Conservation (phyloP, 768 basidiomycete species). For the Ephemerocybe angulata region DNA sequence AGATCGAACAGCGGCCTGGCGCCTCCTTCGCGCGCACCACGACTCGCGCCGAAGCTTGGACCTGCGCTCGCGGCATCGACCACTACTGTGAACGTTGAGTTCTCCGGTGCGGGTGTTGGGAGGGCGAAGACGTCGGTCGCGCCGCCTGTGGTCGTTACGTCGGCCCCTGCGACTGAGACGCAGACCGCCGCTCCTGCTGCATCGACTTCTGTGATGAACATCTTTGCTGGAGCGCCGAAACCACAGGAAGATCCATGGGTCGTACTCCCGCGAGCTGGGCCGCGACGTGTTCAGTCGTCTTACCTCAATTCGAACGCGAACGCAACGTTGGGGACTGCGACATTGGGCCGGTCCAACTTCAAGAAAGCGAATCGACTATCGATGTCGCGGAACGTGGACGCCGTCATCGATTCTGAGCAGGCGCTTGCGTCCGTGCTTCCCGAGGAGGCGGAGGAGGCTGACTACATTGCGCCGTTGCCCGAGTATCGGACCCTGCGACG, state of each 20-base stretch:
- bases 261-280: conserved; percentile 45
- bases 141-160: conserved; percentile 22
- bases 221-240: conserved; percentile 87
- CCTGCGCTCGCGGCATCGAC: conserved; percentile 85
- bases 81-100: conserved; percentile 96
- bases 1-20: conserved; percentile 22
- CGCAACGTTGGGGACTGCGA: conserved; percentile 15
- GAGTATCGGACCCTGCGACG: conserved; percentile 61
- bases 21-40: conserved; percentile 27
- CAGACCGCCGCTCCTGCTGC: conserved; percentile 9
- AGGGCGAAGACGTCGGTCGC: conserved; percentile 34
- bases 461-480: conserved; percentile 50
- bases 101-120: conserved; percentile 61
- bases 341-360: conserved; percentile 21
- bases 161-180: conserved; percentile 13
- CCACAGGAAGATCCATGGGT: conserved; percentile 67
- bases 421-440: conserved; percentile 14
- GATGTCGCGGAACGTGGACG: conserved; percentile 73
- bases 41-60: conserved; percentile 72
- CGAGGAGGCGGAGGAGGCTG: conserved; percentile 38
- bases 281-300: conserved; percentile 24
- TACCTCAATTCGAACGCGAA: conserved; percentile 6
- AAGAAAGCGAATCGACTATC: conserved; percentile 40
- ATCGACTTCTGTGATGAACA: conserved; percentile 59
- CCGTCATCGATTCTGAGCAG: conserved; percentile 60